These are phyloP conservation scores for Lenwebbia sp. DNA, from an alignment of 345 rosid genomes.

Conservation along the genomic window DNA sequence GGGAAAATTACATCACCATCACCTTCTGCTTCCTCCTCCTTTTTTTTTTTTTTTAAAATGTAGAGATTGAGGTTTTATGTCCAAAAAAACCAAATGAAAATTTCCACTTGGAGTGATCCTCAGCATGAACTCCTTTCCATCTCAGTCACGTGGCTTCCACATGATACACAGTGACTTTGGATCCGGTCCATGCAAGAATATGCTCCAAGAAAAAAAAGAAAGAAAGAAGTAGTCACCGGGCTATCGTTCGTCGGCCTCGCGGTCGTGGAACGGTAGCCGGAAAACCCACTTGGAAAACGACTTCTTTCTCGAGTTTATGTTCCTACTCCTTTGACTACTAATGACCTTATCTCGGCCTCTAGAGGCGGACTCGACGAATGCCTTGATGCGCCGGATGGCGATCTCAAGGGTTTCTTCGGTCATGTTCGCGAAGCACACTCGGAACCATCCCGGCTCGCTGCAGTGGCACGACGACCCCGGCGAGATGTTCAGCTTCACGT, in stretches of 20 bases:
- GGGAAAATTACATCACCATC: neutral
- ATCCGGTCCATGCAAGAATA: neutral
- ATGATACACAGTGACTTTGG: neutral
- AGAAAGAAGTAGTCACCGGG: neutral
- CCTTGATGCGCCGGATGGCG: conserved; percentile 43
- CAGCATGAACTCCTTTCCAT: neutral
- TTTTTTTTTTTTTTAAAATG: neutral
- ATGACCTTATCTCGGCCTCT: neutral
- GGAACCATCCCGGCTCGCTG: conserved; percentile 83
- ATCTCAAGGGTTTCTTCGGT: conserved; percentile 31
- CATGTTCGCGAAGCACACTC: conserved; percentile 80
- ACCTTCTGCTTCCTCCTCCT: neutral
- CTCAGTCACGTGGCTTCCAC: neutral
- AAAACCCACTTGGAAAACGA: conserved; percentile 3
- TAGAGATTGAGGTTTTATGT: neutral
- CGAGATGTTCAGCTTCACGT: conserved; percentile 68
- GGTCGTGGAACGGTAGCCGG: conserved; percentile 5
- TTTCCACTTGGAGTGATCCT: neutral
- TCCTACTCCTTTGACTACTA: neutral
- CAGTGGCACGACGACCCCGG: conserved; percentile 89
- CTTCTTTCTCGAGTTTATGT: neutral
- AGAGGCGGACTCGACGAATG: conserved; percentile 14
- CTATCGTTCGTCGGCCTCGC: neutral
- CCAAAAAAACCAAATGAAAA: neutral
- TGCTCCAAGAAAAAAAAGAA: neutral